Conservation (phyloP, 768 basidiomycete species). For the Suillus lakei region DNA sequence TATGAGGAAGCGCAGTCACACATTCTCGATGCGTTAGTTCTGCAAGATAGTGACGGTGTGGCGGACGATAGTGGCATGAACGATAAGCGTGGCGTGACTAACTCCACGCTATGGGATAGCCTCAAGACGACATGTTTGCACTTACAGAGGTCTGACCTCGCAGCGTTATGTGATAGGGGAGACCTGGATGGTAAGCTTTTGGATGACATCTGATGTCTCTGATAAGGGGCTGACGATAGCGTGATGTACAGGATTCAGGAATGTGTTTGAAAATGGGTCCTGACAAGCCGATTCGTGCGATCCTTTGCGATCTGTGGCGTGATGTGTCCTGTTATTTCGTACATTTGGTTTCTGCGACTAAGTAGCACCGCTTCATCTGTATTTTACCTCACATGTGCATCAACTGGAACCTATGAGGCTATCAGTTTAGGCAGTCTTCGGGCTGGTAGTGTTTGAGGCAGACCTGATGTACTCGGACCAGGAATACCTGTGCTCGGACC, state of each 20-base stretch:
- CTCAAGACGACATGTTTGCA: conserved; percentile 83
- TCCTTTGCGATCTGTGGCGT: neutral
- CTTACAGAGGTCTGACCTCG: conserved; percentile 78
- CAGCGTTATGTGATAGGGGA: conserved; percentile 68
- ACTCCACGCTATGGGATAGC: conserved; percentile 85
- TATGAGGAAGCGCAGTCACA: conserved; percentile 88
- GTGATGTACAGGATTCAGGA: conserved; percentile 14
- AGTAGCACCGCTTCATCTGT: conserved; percentile 9
- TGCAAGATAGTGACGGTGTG: conserved; percentile 88
- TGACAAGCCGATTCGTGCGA: neutral
- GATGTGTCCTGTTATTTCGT: neutral
- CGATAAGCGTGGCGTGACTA: conserved; percentile 72
- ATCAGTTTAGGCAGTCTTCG: neutral
- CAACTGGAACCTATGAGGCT: conserved; percentile 4
- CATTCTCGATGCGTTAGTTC: conserved; percentile 84
- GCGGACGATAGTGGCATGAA: conserved; percentile 47
- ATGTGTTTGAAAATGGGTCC: conserved; percentile 7
- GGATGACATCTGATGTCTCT: neutral
- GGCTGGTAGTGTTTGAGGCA: neutral
- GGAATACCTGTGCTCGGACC: neutral
- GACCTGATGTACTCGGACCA: conserved; percentile 28
- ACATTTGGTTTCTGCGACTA: neutral
- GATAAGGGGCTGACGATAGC: neutral
- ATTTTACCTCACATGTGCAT: neutral
- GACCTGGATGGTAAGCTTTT: conserved; percentile 65